Percentiles rank a stretch among this genome's conserved stretches.
Evolutionary conservation across 768 basidiomycete genomes (phyloP).

Genomic region (Dacryopinax spathularia): DNA sequence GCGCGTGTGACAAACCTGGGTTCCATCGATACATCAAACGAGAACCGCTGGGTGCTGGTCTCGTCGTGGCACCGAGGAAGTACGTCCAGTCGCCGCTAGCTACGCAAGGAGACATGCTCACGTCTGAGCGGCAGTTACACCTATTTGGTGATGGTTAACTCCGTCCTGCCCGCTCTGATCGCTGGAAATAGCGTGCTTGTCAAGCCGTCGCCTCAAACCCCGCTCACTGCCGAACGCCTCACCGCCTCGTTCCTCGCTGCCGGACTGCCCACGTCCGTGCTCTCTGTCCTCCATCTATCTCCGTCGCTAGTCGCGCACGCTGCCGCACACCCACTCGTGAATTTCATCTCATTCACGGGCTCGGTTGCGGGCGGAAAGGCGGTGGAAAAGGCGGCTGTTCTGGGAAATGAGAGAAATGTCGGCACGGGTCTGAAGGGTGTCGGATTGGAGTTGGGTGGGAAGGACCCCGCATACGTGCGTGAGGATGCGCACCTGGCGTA

Average conservation of each 20-base stretch:
- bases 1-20: slow-evolving; percentile 67
- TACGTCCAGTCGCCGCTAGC: slow-evolving; percentile 28
- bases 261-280: slow-evolving; percentile 59
- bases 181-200: slow-evolving; percentile 82
- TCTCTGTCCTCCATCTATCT: slow-evolving; percentile 64
- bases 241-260: slow-evolving; percentile 52
- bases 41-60: slow-evolving; percentile 70
- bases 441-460: slow-evolving; percentile 87
- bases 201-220: slow-evolving; percentile 95
- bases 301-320: slow-evolving; percentile 44
- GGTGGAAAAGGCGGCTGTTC: slow-evolving; percentile 55
- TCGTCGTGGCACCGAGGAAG: slow-evolving; percentile 90
- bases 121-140: slow-evolving; percentile 45
- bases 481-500: slow-evolving; percentile 73
- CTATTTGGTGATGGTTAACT: slow-evolving; percentile 80
- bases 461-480: slow-evolving; percentile 93
- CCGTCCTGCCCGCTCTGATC: slow-evolving; percentile 79
- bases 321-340: slow-evolving; percentile 49
- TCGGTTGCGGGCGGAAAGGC: slow-evolving; percentile 62
- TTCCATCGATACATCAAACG: slow-evolving; percentile 74
- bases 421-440: slow-evolving; percentile 72
- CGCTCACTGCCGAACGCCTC: slow-evolving; percentile 73
- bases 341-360: slow-evolving; percentile 88
- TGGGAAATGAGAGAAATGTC: slow-evolving; percentile 4
- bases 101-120: not conserved